These are phyloP conservation scores for Claviceps sp. DNA, from an alignment of 2,329 filamentous ascomycete genomes.

Conservation along the genomic window DNA sequence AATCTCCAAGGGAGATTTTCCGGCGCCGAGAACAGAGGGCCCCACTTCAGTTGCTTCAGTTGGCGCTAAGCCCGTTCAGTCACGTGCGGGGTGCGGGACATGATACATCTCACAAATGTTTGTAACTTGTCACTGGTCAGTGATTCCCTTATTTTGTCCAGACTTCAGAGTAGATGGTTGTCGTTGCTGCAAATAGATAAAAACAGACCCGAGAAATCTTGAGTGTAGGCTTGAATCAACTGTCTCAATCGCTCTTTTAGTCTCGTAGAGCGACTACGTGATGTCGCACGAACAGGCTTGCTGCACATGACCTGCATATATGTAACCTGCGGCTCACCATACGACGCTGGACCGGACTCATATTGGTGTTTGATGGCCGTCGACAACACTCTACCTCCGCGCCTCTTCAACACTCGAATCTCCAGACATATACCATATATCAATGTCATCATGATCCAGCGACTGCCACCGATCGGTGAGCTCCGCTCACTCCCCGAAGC, in stretches of 20 bases:
- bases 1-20: constrained; percentile 12
- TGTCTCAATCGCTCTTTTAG: too few relatives aligned
- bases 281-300: too few relatives aligned
- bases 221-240: background rate
- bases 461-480: constrained; percentile 42
- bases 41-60: constrained; percentile 1
- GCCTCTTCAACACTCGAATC: background rate
- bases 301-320: too few relatives aligned
- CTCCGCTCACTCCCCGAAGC: constrained; percentile 42
- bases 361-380: too few relatives aligned
- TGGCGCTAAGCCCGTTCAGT: background rate
- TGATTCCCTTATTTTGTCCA: too few relatives aligned
- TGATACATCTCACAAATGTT: too few relatives aligned
- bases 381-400: background rate
- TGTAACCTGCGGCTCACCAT: too few relatives aligned
- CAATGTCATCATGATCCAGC: constrained; percentile 9
- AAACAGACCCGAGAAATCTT: background rate
- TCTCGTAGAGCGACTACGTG: too few relatives aligned
- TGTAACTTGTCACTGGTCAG: too few relatives aligned
- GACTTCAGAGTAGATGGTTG: too few relatives aligned
- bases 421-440: background rate
- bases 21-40: constrained; percentile 1
- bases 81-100: background rate
- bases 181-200: background rate
- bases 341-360: too few relatives aligned